Evolutionary conservation across 345 rosid species (phyloP), one percentile per base, ranked within the genome.

Genomic region (Mallotus nudiflorus): DNA sequence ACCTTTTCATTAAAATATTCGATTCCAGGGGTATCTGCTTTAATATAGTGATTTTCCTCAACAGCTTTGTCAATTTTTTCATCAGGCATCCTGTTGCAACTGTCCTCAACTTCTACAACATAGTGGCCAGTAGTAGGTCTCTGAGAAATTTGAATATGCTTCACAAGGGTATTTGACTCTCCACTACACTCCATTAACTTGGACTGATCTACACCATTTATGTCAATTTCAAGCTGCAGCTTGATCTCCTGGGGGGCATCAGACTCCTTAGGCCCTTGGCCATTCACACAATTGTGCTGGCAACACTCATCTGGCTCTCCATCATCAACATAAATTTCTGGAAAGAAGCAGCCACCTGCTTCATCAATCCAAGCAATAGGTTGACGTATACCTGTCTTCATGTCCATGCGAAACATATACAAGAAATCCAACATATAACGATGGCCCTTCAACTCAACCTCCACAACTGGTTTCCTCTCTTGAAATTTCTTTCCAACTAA

Each of bases 321-420:
- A 58, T 76, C 87, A 15, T 53, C 80, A 40, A 64, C 24, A 65
- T 83, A 84, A 52, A 75, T 73, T 74, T 92, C 98, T 0, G 99
- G 99, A 71, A 96, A 96, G 73, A 89, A 96, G 75, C 94, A 89
- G 50, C 77, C 64, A 56, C 86, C 95, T 22, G 80, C 85, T 68
- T 85, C 83, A 73, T 96, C 99, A 79, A 96, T 96, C 99, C 99
- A 96, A 45, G 99, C 97, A 76, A 96, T 83, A 0, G 96, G 88
- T 56, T 80, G 82, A 52, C 81, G 87, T 4, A 54, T 42, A 45
- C 94, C 92, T n/a, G 91, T 89, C 72, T 79, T 86, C 84, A 76
- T 44, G 81, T 96, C 89, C 33, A 92, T 62, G 15, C 78, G 80
- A 39, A 81, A 75, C 99, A 96, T 96, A 40, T 91, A 95, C 85